A percentile compares a stretch with the other conserved stretches of the same genome.
These are phyloP conservation scores for Apiospora saccharicola DNA, from an alignment of 2,329 filamentous ascomycete species.

Conservation along the genomic window DNA sequence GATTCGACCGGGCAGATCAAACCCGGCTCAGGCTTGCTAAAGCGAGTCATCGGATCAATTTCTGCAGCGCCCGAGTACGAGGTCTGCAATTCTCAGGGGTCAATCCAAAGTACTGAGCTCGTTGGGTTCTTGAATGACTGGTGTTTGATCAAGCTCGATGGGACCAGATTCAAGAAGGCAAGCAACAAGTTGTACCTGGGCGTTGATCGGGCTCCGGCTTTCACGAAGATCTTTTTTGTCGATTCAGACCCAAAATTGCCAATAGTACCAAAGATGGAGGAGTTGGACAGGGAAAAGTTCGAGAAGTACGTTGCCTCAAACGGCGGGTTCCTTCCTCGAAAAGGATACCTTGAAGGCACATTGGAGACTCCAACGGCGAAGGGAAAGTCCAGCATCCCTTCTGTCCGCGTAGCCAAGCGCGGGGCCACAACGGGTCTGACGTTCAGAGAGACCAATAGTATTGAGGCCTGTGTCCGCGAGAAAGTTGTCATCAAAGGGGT, in stretches of 20 bases:
- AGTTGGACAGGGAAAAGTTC: no score
- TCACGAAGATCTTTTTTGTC: no score
- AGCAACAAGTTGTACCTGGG: background rate
- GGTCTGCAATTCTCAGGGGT: background rate
- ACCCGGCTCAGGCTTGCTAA: background rate
- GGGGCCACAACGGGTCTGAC: no score
- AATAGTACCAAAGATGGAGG: no score
- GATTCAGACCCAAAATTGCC: no score
- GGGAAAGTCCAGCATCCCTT: background rate
- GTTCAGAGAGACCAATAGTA: no score
- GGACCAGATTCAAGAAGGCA: background rate
- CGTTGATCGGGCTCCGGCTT: background rate
- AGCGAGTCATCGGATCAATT: background rate
- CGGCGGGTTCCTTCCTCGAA: background rate
- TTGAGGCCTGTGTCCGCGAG: no score
- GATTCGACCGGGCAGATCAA: no score
- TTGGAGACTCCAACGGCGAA: background rate
- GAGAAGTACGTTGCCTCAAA: background rate
- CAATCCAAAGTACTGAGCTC: background rate
- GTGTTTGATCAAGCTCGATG: background rate
- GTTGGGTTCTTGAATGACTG: background rate
- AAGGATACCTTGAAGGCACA: background rate
- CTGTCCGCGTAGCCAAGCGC: background rate
- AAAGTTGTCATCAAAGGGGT: no score
- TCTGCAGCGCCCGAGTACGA: background rate